Evolutionary conservation across 345 rosid species (phyloP).

Genomic region (Mallotus nudiflorus): DNA sequence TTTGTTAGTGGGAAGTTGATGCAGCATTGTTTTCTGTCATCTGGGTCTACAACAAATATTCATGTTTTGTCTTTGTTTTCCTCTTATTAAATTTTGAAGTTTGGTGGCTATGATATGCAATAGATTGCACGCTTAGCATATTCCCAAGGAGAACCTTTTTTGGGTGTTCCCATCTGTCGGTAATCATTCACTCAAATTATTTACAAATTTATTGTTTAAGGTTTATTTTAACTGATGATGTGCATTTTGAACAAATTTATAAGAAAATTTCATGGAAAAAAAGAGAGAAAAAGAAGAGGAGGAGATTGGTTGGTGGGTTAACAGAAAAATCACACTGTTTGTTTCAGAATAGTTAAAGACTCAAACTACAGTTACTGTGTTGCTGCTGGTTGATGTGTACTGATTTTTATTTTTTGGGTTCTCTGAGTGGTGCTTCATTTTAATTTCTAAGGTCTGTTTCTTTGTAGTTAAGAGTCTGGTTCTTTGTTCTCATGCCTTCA

Average conservation of each 20-base stretch:
- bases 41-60: too few relatives aligned
- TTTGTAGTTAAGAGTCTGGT: neutral
- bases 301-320: neutral
- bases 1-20: constrained; percentile 17
- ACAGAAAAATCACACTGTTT: neutral
- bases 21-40: too few relatives aligned
- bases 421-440: neutral
- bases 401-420: neutral
- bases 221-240: neutral
- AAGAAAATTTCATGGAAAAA: neutral
- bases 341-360: neutral
- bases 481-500: neutral
- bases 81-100: too few relatives aligned
- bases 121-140: too few relatives aligned
- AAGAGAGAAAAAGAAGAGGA: neutral
- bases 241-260: neutral
- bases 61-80: too few relatives aligned
- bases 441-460: neutral
- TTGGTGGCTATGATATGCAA: too few relatives aligned
- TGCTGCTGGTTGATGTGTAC: neutral
- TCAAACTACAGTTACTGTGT: too few relatives aligned
- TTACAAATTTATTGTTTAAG: too few relatives aligned
- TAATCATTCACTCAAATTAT: too few relatives aligned
- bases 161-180: too few relatives aligned
- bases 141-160: too few relatives aligned